These are phyloP conservation scores for Psidium guajava DNA, from an alignment of 345 rosid species.

Conservation along the genomic window DNA sequence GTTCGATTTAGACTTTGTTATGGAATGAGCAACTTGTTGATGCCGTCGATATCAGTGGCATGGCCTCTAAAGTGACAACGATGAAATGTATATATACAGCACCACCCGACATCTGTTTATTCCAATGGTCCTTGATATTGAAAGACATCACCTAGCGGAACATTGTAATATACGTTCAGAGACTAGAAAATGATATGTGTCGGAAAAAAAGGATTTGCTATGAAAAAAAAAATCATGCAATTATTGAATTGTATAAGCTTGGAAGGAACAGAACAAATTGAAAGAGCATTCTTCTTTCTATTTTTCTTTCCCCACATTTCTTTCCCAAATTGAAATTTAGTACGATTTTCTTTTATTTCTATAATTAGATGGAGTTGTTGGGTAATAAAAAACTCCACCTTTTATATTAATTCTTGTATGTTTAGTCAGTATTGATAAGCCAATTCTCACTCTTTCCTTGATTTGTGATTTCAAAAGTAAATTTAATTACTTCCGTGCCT, in stretches of 20 bases:
- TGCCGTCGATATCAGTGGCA: background rate
- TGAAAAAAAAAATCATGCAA: background rate
- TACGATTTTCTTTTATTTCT: background rate
- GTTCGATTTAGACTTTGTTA: background rate
- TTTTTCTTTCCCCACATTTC: background rate
- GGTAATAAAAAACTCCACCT: background rate
- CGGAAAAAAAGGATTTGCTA: background rate
- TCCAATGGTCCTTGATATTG: background rate
- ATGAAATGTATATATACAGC: background rate
- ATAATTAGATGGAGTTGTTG: background rate
- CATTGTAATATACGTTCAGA: background rate
- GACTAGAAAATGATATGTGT: background rate
- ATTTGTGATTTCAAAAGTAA: background rate
- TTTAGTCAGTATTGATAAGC: background rate
- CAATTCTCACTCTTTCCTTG: background rate
- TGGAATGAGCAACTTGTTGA: background rate
- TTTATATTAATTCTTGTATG: background rate
- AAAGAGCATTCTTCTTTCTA: background rate
- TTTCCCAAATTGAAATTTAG: background rate
- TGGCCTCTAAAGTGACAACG: background rate
- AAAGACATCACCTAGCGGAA: background rate
- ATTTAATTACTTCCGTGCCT: background rate
- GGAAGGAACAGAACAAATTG: background rate
- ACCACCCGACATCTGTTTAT: background rate
- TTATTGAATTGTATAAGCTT: background rate